These are phyloP conservation scores for Umbilicus rupestris DNA, from an alignment of 164 flowering plant species.

Conservation along the genomic window DNA sequence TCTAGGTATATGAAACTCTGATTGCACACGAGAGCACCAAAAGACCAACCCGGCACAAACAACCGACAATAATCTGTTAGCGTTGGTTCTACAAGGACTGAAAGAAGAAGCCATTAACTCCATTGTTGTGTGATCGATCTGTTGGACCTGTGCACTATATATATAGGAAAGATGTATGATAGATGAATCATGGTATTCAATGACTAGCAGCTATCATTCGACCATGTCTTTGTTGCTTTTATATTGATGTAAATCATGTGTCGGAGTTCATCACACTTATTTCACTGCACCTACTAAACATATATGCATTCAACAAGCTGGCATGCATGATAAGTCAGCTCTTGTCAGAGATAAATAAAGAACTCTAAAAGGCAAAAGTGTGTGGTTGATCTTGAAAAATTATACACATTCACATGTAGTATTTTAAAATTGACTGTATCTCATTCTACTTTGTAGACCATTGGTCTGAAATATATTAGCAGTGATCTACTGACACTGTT, in stretches of 20 bases:
- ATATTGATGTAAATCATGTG: not conserved
- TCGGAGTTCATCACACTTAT: not conserved
- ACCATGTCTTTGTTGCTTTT: not conserved
- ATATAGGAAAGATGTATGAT: no score
- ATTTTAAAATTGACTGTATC: no score
- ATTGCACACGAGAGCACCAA: not conserved
- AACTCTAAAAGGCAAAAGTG: not conserved
- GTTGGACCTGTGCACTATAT: not conserved
- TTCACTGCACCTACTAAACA: not conserved
- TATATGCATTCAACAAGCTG: not conserved
- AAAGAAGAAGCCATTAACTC: not conserved
- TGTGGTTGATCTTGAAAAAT: not conserved
- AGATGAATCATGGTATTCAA: no score
- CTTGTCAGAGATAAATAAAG: not conserved
- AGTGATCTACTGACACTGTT: no score
- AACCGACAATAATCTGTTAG: not conserved
- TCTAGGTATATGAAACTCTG: not conserved
- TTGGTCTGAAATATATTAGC: no score
- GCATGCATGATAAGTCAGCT: not conserved
- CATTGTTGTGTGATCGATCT: not conserved
- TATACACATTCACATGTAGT: no score
- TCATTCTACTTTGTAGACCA: no score
- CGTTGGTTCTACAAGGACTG: not conserved
- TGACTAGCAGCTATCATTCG: no score
- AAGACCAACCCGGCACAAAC: not conserved